A percentile compares a stretch with the other conserved stretches of the same genome.
Conservation (phyloP, 495 filamentous ascomycete species). For the Amorphotheca resinae region DNA sequence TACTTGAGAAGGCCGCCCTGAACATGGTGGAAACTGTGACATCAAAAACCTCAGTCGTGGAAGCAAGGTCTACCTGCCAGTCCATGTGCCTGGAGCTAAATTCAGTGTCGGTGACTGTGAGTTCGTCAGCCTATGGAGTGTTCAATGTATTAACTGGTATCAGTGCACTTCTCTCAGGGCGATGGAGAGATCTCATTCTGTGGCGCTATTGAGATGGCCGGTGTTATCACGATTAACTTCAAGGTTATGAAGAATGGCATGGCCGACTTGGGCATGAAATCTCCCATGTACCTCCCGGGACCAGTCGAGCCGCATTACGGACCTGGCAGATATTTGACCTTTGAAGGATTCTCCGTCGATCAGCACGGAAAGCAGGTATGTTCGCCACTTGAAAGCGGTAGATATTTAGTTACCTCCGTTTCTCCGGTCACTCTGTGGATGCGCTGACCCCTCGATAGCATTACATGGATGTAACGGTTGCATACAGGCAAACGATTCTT, state of each 20-base stretch:
- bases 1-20: constrained; percentile 9
- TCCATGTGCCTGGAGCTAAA: constrained; percentile 73
- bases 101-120: constrained; percentile 72
- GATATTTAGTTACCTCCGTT: neutral
- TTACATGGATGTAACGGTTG: constrained; percentile 64
- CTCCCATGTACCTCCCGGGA: constrained; percentile 78
- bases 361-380: constrained; percentile 59
- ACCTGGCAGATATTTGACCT: constrained; percentile 74
- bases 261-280: constrained; percentile 64
- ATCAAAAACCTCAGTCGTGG: constrained; percentile 87
- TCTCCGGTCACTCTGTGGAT: neutral
- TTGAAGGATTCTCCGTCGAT: constrained; percentile 92
- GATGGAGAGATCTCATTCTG: constrained; percentile 88
- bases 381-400: neutral
- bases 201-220: constrained; percentile 95
- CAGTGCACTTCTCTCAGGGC: constrained; percentile 16
- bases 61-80: constrained; percentile 79
- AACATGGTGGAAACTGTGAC: constrained; percentile 56
- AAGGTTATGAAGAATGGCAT: constrained; percentile 78
- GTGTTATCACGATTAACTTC: constrained; percentile 85
- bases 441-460: neutral
- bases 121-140: neutral
- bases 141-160: neutral
- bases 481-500: constrained; percentile 77
- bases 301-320: constrained; percentile 89